phyloP scores from a whole-genome alignment of 1,139 yeast species.

The Suhomyces guaymorum region DNA sequence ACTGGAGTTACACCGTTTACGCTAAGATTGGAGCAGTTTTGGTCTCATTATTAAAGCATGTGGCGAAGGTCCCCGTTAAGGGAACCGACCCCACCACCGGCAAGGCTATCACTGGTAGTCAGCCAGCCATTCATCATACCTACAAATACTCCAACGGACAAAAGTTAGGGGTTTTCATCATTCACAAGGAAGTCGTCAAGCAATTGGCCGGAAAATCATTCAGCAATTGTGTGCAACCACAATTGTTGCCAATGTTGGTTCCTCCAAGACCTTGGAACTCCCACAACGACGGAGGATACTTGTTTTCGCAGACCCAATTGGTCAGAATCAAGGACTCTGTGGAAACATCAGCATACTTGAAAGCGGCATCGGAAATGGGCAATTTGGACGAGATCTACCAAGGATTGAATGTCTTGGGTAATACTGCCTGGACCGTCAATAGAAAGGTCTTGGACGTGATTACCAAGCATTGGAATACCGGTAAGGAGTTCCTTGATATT shows the following conservation, averaged over 20 bases:
- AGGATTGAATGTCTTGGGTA: constrained; percentile 86
- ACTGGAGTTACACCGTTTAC: constrained; percentile 54
- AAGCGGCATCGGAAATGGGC: constrained; percentile 75
- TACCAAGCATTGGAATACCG: constrained; percentile 83
- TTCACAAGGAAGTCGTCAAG: constrained; percentile 68
- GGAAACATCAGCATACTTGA: constrained; percentile 84
- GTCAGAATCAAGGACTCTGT: constrained; percentile 84
- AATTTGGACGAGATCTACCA: constrained; percentile 66
- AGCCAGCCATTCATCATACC: constrained; percentile 90
- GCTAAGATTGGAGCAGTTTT: constrained; percentile 85
- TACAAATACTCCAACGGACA: constrained; percentile 81
- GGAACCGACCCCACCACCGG: constrained; percentile 83
- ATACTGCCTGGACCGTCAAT: constrained; percentile 92
- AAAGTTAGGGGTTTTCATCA: constrained; percentile 76
- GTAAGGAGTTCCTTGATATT: constrained; percentile 75
- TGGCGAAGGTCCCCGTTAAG: constrained; percentile 75
- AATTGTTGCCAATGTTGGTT: constrained; percentile 88
- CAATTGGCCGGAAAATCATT: constrained; percentile 68
- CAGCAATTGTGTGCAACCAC: constrained; percentile 78
- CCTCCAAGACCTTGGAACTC: constrained; percentile 86
- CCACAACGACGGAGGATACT: constrained; percentile 82
- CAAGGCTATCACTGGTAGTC: constrained; percentile 60
- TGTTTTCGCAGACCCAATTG: constrained; percentile 59
- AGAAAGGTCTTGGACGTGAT: constrained; percentile 66
- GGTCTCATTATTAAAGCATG: constrained; percentile 71